Evolutionary conservation across 768 basidiomycete genomes (phyloP).

Genomic region (Lactifluus pinguis): DNA sequence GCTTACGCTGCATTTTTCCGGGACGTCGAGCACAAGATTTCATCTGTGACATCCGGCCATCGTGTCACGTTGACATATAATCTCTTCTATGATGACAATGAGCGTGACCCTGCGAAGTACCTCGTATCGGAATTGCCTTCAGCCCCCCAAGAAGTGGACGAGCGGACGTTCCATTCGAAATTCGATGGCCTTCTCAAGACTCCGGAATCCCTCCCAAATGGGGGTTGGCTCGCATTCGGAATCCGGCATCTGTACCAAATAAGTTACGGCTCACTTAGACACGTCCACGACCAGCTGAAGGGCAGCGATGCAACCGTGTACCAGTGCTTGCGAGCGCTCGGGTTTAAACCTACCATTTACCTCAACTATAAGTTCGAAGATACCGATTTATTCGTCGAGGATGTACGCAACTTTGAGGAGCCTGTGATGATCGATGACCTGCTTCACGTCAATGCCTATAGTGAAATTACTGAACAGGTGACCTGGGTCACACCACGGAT

Average conservation of each 20-base stretch:
- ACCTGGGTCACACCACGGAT: slow-evolving; percentile 1
- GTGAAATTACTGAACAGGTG: neutral
- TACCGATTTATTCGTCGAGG: neutral
- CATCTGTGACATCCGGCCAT: slow-evolving; percentile 32
- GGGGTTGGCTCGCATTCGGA: slow-evolving; percentile 35
- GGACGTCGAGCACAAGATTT: slow-evolving; percentile 39
- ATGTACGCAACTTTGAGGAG: no score
- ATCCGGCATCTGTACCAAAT: slow-evolving; percentile 32
- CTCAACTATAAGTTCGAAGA: neutral
- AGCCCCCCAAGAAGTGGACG: neutral
- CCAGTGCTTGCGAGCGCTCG: neutral
- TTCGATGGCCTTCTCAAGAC: slow-evolving; percentile 26
- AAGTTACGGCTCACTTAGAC: neutral
- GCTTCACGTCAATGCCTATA: neutral
- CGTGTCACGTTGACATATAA: slow-evolving; percentile 41
- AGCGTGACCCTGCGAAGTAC: neutral
- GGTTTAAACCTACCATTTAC: neutral
- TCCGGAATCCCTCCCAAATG: slow-evolving; percentile 29
- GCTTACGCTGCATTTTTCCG: slow-evolving; percentile 36
- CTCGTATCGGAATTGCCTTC: neutral
- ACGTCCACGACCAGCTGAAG: slow-evolving; percentile 1
- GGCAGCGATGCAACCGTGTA: neutral
- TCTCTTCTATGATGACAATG: slow-evolving; percentile 23
- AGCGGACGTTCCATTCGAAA: slow-evolving; percentile 12
- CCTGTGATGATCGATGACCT: no score